phyloP scores from a whole-genome alignment of 2,329 filamentous ascomycete species.

The Parafenestella ontariensis region DNA sequence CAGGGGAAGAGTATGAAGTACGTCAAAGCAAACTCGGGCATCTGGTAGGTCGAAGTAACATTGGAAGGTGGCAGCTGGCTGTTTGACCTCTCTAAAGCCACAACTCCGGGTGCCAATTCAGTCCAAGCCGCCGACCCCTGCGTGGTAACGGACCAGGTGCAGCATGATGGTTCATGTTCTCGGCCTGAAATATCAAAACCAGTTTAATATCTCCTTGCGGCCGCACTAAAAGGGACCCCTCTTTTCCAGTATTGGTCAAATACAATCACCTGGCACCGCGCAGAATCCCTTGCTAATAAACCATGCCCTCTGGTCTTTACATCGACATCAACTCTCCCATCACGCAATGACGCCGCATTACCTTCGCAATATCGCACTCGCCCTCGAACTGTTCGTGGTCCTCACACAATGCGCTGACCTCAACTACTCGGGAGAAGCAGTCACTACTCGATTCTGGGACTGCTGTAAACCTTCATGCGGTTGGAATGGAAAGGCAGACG shows the following conservation, averaged over 20 bases:
- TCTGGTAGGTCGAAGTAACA: constrained; percentile 31
- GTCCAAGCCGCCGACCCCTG: constrained; percentile 45
- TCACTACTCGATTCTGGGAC: constrained; percentile 57
- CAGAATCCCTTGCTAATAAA: constrained; percentile 38
- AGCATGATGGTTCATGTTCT: constrained; percentile 41
- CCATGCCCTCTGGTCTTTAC: constrained; percentile 41
- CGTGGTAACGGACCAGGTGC: constrained; percentile 35
- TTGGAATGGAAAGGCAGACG: constrained; percentile 64
- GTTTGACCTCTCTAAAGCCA: constrained; percentile 26
- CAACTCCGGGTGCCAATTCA: constrained; percentile 33
- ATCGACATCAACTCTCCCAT: constrained; percentile 36
- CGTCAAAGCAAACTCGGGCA: constrained; percentile 12
- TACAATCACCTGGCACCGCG: constrained; percentile 41
- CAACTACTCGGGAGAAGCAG: constrained; percentile 39
- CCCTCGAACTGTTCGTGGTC: constrained; percentile 33
- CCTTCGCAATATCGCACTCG: constrained; percentile 34
- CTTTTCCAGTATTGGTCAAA: constrained; percentile 42
- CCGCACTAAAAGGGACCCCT: constrained; percentile 44
- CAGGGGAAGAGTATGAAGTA: constrained; percentile 16
- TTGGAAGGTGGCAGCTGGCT: constrained; percentile 27
- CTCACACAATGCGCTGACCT: constrained; percentile 26
- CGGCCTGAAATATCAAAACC: constrained; percentile 40
- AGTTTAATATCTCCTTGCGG: constrained; percentile 46
- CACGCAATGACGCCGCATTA: constrained; percentile 44
- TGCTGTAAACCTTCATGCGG: constrained; percentile 75